A percentile compares a stretch with the other conserved stretches of the same genome.
Evolutionary conservation across 1,139 yeast species (phyloP).

Genomic region (Yamadazyma dendronema): DNA sequence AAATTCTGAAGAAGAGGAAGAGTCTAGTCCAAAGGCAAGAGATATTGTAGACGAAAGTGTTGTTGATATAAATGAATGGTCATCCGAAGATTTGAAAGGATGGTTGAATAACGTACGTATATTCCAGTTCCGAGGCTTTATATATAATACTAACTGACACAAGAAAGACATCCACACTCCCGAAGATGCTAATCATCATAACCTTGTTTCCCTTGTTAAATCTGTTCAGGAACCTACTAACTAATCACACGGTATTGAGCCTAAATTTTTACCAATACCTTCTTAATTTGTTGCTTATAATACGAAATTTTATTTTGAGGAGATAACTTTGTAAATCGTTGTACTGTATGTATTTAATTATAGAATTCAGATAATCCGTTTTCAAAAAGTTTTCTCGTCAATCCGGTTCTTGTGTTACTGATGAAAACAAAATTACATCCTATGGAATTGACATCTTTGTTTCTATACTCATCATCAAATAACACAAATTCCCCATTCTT

Average conservation of each 20-base stretch:
- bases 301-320: constrained; percentile 6
- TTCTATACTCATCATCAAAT: constrained; percentile 69
- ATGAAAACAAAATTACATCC: constrained; percentile 63
- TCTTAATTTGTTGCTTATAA: constrained; percentile 6
- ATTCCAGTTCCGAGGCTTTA: neutral
- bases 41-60: constrained; percentile 18
- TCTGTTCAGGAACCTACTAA: constrained; percentile 35
- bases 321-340: neutral
- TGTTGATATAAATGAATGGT: constrained; percentile 36
- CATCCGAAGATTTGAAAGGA: constrained; percentile 37
- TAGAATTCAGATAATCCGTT: constrained; percentile 29
- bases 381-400: constrained; percentile 48
- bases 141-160: constrained; percentile 25
- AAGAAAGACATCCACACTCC: constrained; percentile 50
- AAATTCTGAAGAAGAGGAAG: constrained; percentile 10
- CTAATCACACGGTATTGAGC: constrained; percentile 20
- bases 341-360: neutral
- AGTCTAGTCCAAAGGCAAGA: neutral
- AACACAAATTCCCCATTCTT: constrained; percentile 52
- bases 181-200: constrained; percentile 44
- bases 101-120: constrained; percentile 35
- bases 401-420: constrained; percentile 42
- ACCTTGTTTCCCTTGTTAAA: constrained; percentile 49
- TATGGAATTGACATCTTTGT: constrained; percentile 59
- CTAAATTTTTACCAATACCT: constrained; percentile 22